Base-by-base conservation (phyloP, 192 early-diverging fungal genomes). In the Mortierella alpina region DNA sequence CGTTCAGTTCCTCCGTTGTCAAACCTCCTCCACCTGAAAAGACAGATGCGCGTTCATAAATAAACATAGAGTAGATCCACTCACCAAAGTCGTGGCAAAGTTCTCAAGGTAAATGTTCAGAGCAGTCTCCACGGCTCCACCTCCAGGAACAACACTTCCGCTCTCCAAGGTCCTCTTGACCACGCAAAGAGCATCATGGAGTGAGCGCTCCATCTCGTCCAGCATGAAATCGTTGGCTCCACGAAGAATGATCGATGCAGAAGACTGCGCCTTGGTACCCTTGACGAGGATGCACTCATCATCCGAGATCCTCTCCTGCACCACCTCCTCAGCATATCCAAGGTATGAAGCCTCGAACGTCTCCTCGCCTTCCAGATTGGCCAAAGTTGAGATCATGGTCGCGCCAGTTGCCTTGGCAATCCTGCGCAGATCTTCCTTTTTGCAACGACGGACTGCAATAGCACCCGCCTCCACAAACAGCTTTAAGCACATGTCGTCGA, bases 181-280 rank as follows among this genome's bases (percentile, higher is more conserved):
- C 15, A 96, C 96, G 75, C 95, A 96, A 70, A 99, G 73, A 50
- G 92, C 88, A 86, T 99, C 98, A 76, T 99, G 98, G 66, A 99
- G 75, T 23, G 96, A 94, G 59, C 98, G 90, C 84, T 99, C 98
- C 97, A 99, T 99, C 86, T 99, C 98, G 66, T 99, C 98, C 58
- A 99, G 87, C 97, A 98, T 97, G 74, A 93, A 99, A 80, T 99
- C 98, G 83, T 98, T 99, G 56, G 98, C 97, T 41, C 98, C 98
- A 72, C 98, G 96, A 78, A 99, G 89, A 71, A 99, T 96, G 46
- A 99, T 92, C 17, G 96, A 97, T 20, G 96, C 90, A 2, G 96
- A 92, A 14, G 88, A 91, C 84, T 96, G 94, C 42, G 83, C 80
- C 84, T 96, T 96, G 57, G 96, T 96, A 50, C 94, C 96, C 82